Base-by-base conservation (phyloP, 2,329 filamentous ascomycete species). In the Fusarium torreyae region DNA sequence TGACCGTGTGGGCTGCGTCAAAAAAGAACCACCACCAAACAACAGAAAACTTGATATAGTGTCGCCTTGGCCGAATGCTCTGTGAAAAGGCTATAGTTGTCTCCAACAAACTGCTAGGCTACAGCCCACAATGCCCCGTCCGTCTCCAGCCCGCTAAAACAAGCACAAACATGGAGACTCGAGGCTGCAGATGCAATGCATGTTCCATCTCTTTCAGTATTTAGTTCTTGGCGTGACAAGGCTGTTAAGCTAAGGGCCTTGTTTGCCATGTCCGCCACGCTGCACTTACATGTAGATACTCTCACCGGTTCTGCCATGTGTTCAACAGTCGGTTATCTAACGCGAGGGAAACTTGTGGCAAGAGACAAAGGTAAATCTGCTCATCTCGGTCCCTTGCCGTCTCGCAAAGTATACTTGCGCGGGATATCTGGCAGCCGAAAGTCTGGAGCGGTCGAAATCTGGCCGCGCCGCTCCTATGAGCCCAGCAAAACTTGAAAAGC, bases 401-500 rank as follows among this genome's bases (percentile, higher is more conserved):
- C 55, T 49, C 49, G 40, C 52, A 49, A 40, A 44, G 36, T 28
- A 45, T 34, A n/a, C 40, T 43, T 52, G 49, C 48, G 48, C 46
- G 55, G 58, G 52, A 70, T 57, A 53, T 50, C 34, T 59, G 48
- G 45, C 14, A 24, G 17, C 50, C 61, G 53, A 62, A 52, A 58
- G 64, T 72, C 71, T 74, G 51, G 72, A 74, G 62, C 63, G 65
- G 55, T 74, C 71, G 22, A 71, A 62, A 70, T 55, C 33, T 50
- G 38, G 24, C 57, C 51, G 44, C 52, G 55, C 57, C 59, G 58
- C 59, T 59, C 34, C 57, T 64, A 64, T 43, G 46, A 48, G 57
- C 50, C 50, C 44, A 33, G 33, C 34, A 63, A 51, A 69, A 53
- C 68, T 54, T 56, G 51, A 45, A 64, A 68, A 55, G 46, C 49